phyloP scores from a whole-genome alignment of 1,284 basidiomycete genomes.

The Peniophora sp. region DNA sequence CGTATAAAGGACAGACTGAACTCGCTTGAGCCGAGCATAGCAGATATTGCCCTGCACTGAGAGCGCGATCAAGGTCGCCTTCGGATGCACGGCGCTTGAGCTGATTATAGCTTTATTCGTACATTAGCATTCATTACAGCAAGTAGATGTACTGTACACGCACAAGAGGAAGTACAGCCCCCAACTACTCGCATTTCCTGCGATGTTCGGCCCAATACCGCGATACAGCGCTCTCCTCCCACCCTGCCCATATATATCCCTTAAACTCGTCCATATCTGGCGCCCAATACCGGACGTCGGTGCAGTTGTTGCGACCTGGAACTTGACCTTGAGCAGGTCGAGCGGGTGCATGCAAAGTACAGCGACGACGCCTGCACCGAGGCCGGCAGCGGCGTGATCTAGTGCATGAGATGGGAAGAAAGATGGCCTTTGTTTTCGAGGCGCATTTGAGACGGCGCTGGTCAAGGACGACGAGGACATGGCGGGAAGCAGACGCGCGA shows the following conservation, averaged over 20 bases:
- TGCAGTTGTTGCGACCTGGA: conserved; percentile 80
- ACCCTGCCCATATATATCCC: conserved; percentile 66
- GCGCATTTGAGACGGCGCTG: conserved; percentile 1
- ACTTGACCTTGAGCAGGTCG: conserved; percentile 92
- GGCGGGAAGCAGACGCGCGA: too few species aligned
- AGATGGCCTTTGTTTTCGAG: conserved; percentile 30
- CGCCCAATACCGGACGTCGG: conserved; percentile 60
- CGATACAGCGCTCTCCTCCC: conserved; percentile 89
- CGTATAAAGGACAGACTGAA: conserved; percentile 37
- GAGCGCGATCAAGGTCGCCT: conserved; percentile 45
- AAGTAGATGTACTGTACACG: conserved; percentile 24
- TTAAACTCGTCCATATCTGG: conserved; percentile 73
- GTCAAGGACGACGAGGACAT: too few species aligned
- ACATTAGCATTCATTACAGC: not conserved
- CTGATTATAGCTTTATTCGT: conserved; percentile 83
- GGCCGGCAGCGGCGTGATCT: conserved; percentile 92
- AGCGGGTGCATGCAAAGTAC: conserved; percentile 98
- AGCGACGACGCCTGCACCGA: conserved; percentile 88
- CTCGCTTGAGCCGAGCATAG: conserved; percentile 93
- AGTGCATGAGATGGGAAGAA: conserved; percentile 69
- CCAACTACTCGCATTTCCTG: conserved; percentile 97
- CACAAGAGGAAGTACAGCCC: conserved; percentile 97
- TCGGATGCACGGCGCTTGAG: conserved; percentile 73
- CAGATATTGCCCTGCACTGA: conserved; percentile 80
- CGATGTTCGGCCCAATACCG: conserved; percentile 86